Evolutionary conservation across 805 yeast genomes (phyloP), one percentile per base, ranked within the genome.

Genomic region (Wickerhamiella cacticola): DNA sequence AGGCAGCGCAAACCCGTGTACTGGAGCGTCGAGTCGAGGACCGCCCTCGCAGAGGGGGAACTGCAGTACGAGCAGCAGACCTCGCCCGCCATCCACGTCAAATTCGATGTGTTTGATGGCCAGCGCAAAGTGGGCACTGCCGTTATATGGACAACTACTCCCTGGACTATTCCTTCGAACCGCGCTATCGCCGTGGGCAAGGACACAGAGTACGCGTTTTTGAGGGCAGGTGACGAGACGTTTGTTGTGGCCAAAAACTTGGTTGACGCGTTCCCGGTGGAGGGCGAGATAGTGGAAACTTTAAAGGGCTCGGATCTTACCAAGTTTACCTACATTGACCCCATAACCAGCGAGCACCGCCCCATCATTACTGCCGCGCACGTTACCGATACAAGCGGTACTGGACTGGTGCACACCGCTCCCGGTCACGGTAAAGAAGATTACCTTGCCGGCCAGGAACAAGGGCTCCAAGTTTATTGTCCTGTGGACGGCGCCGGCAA

Each of bases 371-470:
- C 76, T 49, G 96, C 92, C 4, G 76, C 73, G 47, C 95, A 88
- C 63, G 97, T 94, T 10, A 77, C 85, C 0, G 74, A 75, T 49
- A 55, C 73, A 1, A 78, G 92, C 0, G 99, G 99, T 63, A 85
- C 98, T 0, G 99, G 98, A 2, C 66, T 92, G 12, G 99, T 92
- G 1, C 99, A 92, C 60, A 82, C 86, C 18, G 97, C 98, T 0
- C 97, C 98, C 1, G 97, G 96, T 0, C 98, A 92, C 62, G 99
- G 99, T 57, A 75, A 79, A 57, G 98, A 92, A 55, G 99, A 92
- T 67, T 88, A 84, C 60, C 58, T 80, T 6, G 71, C 81, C 29
- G 89, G 95, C 28, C 62, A 73, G 49, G 63, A 68, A 19, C 65
- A 80, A 52, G 70, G 69, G 0, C 69, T 92, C 19, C 68, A 64